A percentile compares a stretch with the other conserved stretches of the same genome.
These are phyloP conservation scores for Xylaria bambusicola DNA, from an alignment of 495 filamentous ascomycete species.

Conservation along the genomic window DNA sequence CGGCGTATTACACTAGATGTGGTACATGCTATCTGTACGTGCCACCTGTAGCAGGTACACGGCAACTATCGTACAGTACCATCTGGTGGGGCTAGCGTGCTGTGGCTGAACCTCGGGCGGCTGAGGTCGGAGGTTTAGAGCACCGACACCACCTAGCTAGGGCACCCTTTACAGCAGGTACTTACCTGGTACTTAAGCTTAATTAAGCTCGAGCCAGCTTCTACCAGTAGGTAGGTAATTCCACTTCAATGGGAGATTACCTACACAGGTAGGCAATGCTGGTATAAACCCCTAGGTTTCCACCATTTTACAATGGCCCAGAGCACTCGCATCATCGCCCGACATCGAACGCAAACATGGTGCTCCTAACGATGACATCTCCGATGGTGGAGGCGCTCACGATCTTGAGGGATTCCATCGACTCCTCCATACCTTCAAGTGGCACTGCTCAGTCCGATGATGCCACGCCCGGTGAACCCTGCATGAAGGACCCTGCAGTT, in stretches of 20 bases:
- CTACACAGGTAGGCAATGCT: neutral
- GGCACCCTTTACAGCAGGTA: neutral
- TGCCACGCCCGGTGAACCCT: slow-evolving; percentile 36
- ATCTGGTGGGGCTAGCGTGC: too few relatives aligned
- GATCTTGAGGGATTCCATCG: slow-evolving; percentile 29
- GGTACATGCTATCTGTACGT: too few relatives aligned
- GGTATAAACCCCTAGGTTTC: slow-evolving; percentile 1
- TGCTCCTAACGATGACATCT: slow-evolving; percentile 73
- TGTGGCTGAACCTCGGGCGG: slow-evolving; percentile 11
- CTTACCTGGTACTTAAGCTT: neutral
- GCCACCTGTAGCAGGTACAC: too few relatives aligned
- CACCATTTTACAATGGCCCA: slow-evolving; percentile 1
- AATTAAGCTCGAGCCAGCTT: slow-evolving; percentile 21
- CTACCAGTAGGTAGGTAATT: too few relatives aligned
- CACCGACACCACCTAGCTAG: too few relatives aligned
- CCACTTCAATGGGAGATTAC: too few relatives aligned
- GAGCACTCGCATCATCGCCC: neutral
- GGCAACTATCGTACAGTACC: too few relatives aligned
- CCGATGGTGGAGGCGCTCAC: slow-evolving; percentile 66
- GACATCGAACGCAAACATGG: slow-evolving; percentile 56
- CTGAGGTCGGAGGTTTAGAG: neutral
- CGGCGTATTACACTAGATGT: too few relatives aligned
- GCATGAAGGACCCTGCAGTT: slow-evolving; percentile 47
- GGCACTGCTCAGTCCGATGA: slow-evolving; percentile 9
- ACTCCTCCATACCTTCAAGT: neutral